phyloP scores from a whole-genome alignment of 208 protist genomes.

The Acanthamoeba healyi region DNA sequence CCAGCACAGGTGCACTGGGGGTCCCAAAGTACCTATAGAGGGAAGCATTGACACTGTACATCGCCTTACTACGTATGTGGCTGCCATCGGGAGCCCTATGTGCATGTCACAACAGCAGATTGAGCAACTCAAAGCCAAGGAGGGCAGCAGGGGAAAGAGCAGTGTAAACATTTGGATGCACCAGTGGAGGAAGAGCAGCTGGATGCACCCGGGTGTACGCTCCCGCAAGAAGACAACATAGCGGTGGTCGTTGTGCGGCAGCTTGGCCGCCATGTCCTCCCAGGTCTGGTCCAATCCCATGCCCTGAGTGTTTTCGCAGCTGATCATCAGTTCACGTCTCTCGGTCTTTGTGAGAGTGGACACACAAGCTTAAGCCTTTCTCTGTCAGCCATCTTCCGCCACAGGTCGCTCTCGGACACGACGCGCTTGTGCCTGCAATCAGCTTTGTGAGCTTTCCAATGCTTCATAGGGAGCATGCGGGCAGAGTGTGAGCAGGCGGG shows the following conservation, averaged over 20 bases:
- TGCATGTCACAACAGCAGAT: no score
- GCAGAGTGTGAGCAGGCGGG: no score
- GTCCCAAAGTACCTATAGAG: no score
- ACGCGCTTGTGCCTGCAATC: neutral
- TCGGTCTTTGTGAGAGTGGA: neutral
- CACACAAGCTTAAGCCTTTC: neutral
- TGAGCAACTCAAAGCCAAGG: no score
- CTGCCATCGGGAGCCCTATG: no score
- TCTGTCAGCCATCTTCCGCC: neutral
- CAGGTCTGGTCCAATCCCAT: neutral
- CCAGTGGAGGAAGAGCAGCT: neutral
- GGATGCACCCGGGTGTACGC: neutral
- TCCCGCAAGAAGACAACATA: neutral
- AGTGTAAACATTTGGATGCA: no score
- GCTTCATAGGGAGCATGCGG: no score
- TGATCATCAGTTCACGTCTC: neutral
- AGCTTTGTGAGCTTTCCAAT: neutral
- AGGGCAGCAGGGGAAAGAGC: no score
- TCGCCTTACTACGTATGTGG: no score
- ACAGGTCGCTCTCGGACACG: neutral
- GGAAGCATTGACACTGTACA: no score
- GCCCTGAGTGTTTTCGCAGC: neutral
- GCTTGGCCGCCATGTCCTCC: neutral
- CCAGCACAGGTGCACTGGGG: no score
- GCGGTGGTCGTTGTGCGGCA: neutral